These are phyloP conservation scores for Lactarius quietus DNA, from an alignment of 768 basidiomycete species.

Conservation along the genomic window DNA sequence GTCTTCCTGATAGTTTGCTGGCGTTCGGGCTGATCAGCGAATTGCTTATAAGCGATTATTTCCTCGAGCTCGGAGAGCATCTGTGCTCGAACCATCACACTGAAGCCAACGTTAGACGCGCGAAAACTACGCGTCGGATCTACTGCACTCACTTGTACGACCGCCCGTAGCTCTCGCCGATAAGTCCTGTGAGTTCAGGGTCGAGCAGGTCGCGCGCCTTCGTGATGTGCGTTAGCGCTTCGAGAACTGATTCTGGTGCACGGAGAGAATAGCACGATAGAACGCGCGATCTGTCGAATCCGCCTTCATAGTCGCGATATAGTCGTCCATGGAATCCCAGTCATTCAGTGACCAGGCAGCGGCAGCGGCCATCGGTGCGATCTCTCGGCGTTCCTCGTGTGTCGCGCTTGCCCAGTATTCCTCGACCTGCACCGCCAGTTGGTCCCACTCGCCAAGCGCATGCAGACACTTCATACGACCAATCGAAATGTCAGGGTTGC, in stretches of 20 bases:
- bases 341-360: conserved; percentile 96
- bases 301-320: conserved; percentile 86
- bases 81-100: conserved; percentile 95
- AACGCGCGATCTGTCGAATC: conserved; percentile 95
- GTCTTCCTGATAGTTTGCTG: conserved; percentile 88
- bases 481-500: conserved; percentile 70
- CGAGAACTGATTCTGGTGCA: conserved; percentile 94
- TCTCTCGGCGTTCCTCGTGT: conserved; percentile 81
- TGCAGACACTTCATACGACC: conserved; percentile 96
- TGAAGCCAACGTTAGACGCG: conserved; percentile 35
- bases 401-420: conserved; percentile 82
- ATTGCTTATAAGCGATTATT: conserved; percentile 93
- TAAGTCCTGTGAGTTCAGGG: conserved; percentile 85
- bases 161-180: conserved; percentile 95
- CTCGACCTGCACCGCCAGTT: conserved; percentile 78
- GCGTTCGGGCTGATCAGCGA: conserved; percentile 90
- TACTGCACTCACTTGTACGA: conserved; percentile 76
- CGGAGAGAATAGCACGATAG: conserved; percentile 92
- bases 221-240: conserved; percentile 88
- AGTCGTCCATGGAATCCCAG: conserved; percentile 98
- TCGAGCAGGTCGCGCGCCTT: conserved; percentile 91
- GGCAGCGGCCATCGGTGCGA: conserved; percentile 95
- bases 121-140: background rate
- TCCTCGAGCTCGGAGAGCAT: conserved; percentile 98
- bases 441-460: conserved; percentile 97